Evolutionary conservation across 257 asterid genomes (phyloP).

Genomic region (Anisodus acutangulus): DNA sequence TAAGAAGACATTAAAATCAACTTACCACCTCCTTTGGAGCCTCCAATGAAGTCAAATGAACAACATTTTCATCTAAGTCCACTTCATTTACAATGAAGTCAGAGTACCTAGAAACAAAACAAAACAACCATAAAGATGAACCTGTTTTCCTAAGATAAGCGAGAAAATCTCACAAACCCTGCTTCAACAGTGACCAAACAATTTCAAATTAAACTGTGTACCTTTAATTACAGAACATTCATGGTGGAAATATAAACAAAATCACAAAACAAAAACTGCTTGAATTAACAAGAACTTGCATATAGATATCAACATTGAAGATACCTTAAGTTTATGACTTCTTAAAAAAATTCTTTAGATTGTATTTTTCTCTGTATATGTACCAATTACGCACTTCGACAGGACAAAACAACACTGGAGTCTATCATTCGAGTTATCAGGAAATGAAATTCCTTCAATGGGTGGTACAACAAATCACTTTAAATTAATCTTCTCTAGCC

Average conservation of each 20-base stretch:
- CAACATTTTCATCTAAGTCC: constrained; percentile 79
- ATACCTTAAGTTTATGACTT: neutral
- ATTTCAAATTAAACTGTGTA: neutral
- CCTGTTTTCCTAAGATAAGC: constrained; percentile 14
- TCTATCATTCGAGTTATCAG: neutral
- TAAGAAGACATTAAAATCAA: constrained; percentile 17
- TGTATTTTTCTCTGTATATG: neutral
- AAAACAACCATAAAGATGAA: constrained; percentile 26
- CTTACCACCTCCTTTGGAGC: constrained; percentile 69
- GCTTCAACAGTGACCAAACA: neutral
- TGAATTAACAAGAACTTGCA: neutral
- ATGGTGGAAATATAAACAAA: neutral
- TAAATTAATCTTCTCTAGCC: neutral
- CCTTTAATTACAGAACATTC: neutral
- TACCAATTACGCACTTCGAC: neutral
- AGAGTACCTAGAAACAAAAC: constrained; percentile 64
- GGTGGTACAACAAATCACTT: neutral
- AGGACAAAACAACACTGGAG: neutral
- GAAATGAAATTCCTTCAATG: neutral
- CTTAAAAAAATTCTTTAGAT: neutral
- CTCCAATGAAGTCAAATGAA: constrained; percentile 73
- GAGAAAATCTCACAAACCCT: neutral
- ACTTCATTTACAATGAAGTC: constrained; percentile 98
- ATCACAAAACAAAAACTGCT: neutral
- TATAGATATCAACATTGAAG: neutral